Evolutionary conservation across 139 green algal species (phyloP).

Genomic region (Dunaliella primolecta): DNA sequence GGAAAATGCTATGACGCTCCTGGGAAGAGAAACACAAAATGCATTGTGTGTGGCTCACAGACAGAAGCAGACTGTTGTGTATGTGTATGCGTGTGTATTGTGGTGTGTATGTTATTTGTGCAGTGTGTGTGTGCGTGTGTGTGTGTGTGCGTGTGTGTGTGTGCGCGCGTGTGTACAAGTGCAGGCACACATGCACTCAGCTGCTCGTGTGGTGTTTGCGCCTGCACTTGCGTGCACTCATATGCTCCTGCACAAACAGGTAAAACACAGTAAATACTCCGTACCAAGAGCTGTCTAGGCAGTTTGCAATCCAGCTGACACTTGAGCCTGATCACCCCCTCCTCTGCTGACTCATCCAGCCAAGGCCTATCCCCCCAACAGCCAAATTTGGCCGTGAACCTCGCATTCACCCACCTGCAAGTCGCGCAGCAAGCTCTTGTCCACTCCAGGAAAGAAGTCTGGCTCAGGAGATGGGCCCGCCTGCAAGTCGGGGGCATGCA

Average conservation of each 20-base stretch:
- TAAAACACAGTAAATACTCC: no score
- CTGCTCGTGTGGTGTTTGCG: neutral
- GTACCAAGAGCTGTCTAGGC: no score
- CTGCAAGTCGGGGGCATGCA: neutral
- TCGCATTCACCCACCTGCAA: constrained; percentile 3
- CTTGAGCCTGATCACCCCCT: no score
- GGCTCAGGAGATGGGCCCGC: neutral
- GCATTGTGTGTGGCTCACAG: neutral
- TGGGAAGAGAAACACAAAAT: neutral
- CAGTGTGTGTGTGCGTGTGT: neutral
- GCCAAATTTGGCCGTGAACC: no score
- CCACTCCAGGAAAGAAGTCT: constrained; percentile 16
- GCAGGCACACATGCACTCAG: neutral
- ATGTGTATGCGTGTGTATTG: neutral
- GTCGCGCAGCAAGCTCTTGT: constrained; percentile 8
- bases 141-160: neutral
- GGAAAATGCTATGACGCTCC: constrained; percentile 33
- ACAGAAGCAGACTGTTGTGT: neutral
- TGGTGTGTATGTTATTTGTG: neutral
- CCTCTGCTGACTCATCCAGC: no score
- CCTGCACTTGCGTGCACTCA: neutral
- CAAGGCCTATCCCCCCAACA: no score
- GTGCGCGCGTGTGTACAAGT: neutral
- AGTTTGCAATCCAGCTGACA: no score
- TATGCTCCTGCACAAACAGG: neutral